Evolutionary conservation across 805 yeast species (phyloP), one percentile per base, ranked within the genome.

Genomic region (Candida bentonensis): DNA sequence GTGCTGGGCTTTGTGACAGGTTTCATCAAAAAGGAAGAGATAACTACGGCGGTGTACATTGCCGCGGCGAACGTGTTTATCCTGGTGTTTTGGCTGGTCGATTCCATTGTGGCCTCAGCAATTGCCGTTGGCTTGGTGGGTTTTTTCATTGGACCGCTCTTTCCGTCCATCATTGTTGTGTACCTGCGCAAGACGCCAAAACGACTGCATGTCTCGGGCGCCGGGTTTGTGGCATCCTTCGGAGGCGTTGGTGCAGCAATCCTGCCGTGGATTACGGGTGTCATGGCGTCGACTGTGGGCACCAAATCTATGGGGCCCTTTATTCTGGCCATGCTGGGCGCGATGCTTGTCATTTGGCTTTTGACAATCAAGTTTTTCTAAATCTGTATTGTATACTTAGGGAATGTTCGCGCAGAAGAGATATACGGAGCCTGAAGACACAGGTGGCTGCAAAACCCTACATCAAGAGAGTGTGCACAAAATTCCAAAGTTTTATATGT

Each of bases 181-280:
- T 69, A 85, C 1, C 60, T 82, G 40, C 74, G 76, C 44, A 63
- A 76, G 2, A 58, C 85, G 39, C 94, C 94, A 0, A 60, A 63
- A 22, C 68, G 67, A 34, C 62, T 72, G 43, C 82, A 81, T 44
- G 73, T 82, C 7, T 61, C 75, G 15, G 88, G 86, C 1, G 70
- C 85, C 5, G 88, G 94, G 0, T 66, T 82, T 44, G 74, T 81
- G 20, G 78, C 87, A 45, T 87, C 92, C 0, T 57, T 83, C 47
- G 94, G 94, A 4, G 88, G 92, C 2, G 75, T 79, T 15, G 95
- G 94, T 1, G 82, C 82, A n/a, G 89, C 94, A 0, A 68, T 74
- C 0, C 49, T 83, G 4, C 92, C 94, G 1, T 80, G 76, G 49
- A 44, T 75, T 2, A 68, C 79, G 28, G 94, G 94, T 5, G 56